These are phyloP conservation scores for Xylaria scruposa DNA, from an alignment of 495 filamentous ascomycete species.

Conservation along the genomic window DNA sequence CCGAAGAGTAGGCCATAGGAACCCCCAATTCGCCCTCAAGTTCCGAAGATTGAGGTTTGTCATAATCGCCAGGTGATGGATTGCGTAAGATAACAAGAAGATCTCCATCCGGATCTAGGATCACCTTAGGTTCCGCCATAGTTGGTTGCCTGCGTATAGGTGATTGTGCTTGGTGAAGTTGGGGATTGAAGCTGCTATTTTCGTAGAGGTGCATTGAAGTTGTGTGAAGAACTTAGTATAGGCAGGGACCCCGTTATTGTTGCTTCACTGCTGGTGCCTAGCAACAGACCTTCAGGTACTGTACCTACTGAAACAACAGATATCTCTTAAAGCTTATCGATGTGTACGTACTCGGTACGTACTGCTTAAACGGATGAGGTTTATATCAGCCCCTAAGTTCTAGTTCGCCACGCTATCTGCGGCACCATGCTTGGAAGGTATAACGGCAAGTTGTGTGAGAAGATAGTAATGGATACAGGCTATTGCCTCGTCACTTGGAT, in stretches of 20 bases:
- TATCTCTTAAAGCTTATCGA: neutral
- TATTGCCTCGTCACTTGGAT: neutral
- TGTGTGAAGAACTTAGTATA: neutral
- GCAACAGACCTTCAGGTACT: neutral
- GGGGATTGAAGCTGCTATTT: neutral
- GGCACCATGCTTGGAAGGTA: neutral
- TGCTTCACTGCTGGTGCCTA: neutral
- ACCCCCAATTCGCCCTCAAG: no score
- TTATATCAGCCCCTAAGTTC: neutral
- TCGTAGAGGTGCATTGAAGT: neutral
- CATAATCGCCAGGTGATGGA: neutral
- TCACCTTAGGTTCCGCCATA: neutral
- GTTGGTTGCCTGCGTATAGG: neutral
- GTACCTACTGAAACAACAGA: neutral
- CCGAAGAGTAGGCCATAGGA: no score
- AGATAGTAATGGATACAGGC: neutral
- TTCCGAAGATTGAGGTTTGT: no score
- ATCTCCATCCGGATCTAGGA: slow-evolving; percentile 12
- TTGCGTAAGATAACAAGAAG: neutral
- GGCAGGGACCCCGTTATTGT: neutral
- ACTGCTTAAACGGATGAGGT: neutral
- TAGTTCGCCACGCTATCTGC: neutral
- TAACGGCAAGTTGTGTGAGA: neutral
- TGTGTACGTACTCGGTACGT: neutral
- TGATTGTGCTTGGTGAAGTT: neutral